A percentile compares a stretch with the other conserved stretches of the same genome.
These are phyloP conservation scores for Salix exigua DNA, from an alignment of 345 rosid species.

Conservation along the genomic window DNA sequence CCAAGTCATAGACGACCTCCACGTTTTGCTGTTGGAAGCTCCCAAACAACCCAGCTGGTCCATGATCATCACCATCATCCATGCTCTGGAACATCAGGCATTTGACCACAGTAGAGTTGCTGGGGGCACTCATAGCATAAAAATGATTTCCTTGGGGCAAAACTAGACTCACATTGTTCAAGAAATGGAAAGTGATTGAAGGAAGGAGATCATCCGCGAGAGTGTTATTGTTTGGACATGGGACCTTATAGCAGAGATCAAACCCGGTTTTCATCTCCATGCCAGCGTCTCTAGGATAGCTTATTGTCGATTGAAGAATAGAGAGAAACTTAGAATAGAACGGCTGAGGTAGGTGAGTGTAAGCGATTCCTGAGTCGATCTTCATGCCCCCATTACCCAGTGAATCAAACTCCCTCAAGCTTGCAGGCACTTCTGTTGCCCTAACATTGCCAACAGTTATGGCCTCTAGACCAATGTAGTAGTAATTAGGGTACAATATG, in stretches of 20 bases:
- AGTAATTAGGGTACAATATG: slow-evolving; percentile 65
- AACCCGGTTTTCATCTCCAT: slow-evolving; percentile 56
- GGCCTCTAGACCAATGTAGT: slow-evolving; percentile 65
- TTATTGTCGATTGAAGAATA: slow-evolving; percentile 37
- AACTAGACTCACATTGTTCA: slow-evolving; percentile 64
- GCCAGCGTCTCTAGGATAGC: slow-evolving; percentile 57
- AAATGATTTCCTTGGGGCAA: slow-evolving; percentile 58
- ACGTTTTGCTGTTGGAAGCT: slow-evolving; percentile 86
- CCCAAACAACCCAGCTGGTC: slow-evolving; percentile 78
- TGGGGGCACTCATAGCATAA: slow-evolving; percentile 73
- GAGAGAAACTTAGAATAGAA: slow-evolving; percentile 60
- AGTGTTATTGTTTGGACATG: slow-evolving; percentile 47
- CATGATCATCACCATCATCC: slow-evolving; percentile 61
- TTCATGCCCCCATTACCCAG: slow-evolving; percentile 76
- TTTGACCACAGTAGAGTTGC: slow-evolving; percentile 57
- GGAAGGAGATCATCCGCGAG: slow-evolving; percentile 38
- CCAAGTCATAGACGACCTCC: slow-evolving; percentile 73
- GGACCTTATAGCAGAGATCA: slow-evolving; percentile 72
- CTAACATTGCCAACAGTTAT: slow-evolving; percentile 46
- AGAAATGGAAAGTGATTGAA: slow-evolving; percentile 57
- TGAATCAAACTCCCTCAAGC: slow-evolving; percentile 61
- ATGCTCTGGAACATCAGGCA: slow-evolving; percentile 66
- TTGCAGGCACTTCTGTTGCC: slow-evolving; percentile 40
- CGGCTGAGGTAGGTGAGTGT: slow-evolving; percentile 72
- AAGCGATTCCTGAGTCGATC: slow-evolving; percentile 85